Evolutionary conservation across 108 stramenopile species (phyloP).

Genomic region (Fistulifera solaris): DNA sequence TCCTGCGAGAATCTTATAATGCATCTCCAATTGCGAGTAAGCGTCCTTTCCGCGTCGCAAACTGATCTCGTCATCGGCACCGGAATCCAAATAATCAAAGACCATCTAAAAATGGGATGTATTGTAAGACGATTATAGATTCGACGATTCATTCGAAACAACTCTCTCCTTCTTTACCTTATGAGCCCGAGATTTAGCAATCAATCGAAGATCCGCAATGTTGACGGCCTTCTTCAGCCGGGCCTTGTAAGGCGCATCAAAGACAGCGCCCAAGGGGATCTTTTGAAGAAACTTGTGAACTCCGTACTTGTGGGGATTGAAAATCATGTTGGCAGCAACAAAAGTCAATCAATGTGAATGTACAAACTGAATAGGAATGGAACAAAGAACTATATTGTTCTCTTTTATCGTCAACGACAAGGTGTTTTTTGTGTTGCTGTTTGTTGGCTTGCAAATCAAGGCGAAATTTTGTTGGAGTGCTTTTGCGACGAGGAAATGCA

Average conservation of each 20-base stretch:
- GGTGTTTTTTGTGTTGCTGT: too few species aligned
- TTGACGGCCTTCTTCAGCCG: slow-evolving; percentile 75
- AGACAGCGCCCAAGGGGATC: slow-evolving; percentile 78
- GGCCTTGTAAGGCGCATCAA: slow-evolving; percentile 79
- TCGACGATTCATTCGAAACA: not conserved
- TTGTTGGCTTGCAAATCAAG: too few species aligned
- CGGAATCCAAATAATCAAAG: slow-evolving; percentile 87
- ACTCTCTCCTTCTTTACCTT: slow-evolving; percentile 49
- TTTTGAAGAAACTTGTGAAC: slow-evolving; percentile 84
- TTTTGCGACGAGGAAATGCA: too few species aligned
- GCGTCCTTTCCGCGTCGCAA: slow-evolving; percentile 87
- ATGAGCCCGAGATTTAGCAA: slow-evolving; percentile 81
- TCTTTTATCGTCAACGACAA: too few species aligned
- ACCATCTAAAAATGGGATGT: slow-evolving; percentile 60
- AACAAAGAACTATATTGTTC: too few species aligned
- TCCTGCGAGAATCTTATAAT: slow-evolving; percentile 84
- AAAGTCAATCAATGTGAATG: too few species aligned
- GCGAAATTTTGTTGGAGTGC: too few species aligned
- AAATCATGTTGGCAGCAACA: slow-evolving; percentile 26
- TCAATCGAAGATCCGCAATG: slow-evolving; percentile 81
- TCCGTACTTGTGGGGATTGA: slow-evolving; percentile 82
- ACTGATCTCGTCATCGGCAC: slow-evolving; percentile 85
- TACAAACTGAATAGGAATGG: too few species aligned
- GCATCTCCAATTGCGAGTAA: slow-evolving; percentile 85
- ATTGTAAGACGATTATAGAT: not conserved